phyloP scores from a whole-genome alignment of 768 basidiomycete genomes.

The Boletus coccyginus region DNA sequence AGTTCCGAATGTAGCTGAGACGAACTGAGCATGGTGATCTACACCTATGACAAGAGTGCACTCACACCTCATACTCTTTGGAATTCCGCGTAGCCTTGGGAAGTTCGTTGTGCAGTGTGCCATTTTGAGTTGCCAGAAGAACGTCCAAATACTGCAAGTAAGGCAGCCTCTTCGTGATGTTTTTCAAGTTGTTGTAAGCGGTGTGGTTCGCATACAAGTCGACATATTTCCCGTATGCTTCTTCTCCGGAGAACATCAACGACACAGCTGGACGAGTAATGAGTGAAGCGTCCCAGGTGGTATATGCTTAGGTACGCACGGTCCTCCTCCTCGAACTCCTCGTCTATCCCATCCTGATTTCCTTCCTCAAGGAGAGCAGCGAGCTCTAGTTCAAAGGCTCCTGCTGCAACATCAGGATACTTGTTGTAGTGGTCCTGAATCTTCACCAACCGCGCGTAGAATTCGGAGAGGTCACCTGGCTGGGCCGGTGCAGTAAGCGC shows the following conservation, averaged over 20 bases:
- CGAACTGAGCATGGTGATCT: constrained; percentile 6
- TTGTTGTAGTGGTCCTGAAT: constrained; percentile 95
- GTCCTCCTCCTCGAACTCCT: constrained; percentile 78
- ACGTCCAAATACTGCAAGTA: constrained; percentile 94
- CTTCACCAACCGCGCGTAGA: constrained; percentile 94
- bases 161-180: constrained; percentile 75
- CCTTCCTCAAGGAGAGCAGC: constrained; percentile 77
- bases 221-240: constrained; percentile 90
- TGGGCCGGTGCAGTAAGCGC: constrained; percentile 55
- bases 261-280: constrained; percentile 56
- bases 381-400: constrained; percentile 81
- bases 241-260: constrained; percentile 93
- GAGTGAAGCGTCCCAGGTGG: constrained; percentile 3
- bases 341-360: constrained; percentile 63
- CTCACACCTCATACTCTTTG: constrained; percentile 80
- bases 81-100: constrained; percentile 62
- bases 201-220: constrained; percentile 89
- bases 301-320: constrained; percentile 51
- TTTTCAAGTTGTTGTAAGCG: constrained; percentile 86
- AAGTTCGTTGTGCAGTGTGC: constrained; percentile 64
- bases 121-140: constrained; percentile 63
- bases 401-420: constrained; percentile 87
- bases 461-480: constrained; percentile 82
- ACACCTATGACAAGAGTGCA: constrained; percentile 12
- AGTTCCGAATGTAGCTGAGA: constrained; percentile 73